Conservation (phyloP, 2,329 filamentous ascomycete genomes). For the Aureobasidium sp. region DNA sequence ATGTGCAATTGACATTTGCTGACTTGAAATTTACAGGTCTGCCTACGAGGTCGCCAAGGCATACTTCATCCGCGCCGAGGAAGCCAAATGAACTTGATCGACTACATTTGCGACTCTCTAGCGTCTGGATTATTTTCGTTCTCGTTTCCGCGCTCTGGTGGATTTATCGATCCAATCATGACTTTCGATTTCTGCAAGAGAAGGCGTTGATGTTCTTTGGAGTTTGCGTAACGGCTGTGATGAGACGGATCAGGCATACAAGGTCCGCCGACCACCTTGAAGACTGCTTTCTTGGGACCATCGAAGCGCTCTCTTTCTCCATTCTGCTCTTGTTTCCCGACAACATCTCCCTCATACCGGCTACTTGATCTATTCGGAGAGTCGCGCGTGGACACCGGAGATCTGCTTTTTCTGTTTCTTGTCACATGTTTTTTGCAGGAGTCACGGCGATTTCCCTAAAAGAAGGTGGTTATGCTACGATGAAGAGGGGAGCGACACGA, state of each 20-base stretch:
- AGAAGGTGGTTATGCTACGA: background rate
- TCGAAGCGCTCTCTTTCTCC: background rate
- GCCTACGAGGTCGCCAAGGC: constrained; percentile 62
- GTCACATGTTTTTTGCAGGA: background rate
- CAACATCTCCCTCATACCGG: background rate
- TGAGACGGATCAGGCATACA: background rate
- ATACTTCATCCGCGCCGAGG: constrained; percentile 46
- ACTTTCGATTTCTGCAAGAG: background rate
- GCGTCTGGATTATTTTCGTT: background rate
- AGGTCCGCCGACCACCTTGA: background rate
- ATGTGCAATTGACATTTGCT: constrained; percentile 8
- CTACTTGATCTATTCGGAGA: background rate
- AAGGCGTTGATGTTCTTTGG: background rate
- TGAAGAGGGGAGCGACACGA: background rate
- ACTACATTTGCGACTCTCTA: background rate
- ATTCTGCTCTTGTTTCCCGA: background rate
- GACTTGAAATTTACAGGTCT: constrained; percentile 36
- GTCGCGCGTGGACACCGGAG: background rate
- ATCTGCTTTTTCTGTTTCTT: background rate
- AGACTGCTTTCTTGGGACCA: background rate
- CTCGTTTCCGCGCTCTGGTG: background rate
- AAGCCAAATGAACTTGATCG: constrained; percentile 19
- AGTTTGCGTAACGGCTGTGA: background rate
- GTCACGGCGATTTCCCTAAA: background rate
- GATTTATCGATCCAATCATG: background rate